Percentiles rank a stretch among this genome's conserved stretches.
phyloP scores from a whole-genome alignment of 805 yeast species.

The Candida xiaguanensis region DNA sequence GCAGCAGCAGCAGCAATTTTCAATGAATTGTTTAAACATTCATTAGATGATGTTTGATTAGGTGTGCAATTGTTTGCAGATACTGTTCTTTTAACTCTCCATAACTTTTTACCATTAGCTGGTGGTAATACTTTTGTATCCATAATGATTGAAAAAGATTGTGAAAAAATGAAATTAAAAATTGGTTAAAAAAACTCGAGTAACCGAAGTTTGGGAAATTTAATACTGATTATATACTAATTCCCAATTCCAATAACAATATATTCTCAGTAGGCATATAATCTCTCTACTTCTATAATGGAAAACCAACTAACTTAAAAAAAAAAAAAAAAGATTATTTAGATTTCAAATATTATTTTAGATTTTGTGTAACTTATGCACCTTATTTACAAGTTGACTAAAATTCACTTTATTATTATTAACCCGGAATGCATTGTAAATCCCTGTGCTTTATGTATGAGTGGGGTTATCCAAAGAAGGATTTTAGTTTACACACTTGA shows the following conservation, averaged over 20 bases:
- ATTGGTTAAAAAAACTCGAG: no score
- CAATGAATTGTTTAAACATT: conserved; percentile 42
- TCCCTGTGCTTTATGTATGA: not conserved
- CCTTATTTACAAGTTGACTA: not conserved
- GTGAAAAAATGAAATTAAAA: not conserved
- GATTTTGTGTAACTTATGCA: conserved; percentile 1
- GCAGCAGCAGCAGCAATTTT: conserved; percentile 38
- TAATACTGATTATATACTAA: not conserved
- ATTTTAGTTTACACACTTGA: not conserved
- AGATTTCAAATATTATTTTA: no score
- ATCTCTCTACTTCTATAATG: no score
- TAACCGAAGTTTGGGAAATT: no score
- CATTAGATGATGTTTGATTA: conserved; percentile 14
- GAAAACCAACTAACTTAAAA: no score
- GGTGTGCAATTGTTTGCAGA: conserved; percentile 6
- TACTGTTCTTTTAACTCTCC: conserved; percentile 38
- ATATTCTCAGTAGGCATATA: no score
- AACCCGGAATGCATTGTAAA: conserved; percentile 1
- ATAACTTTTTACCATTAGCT: conserved; percentile 42
- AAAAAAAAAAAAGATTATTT: no score
- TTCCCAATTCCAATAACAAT: not conserved
- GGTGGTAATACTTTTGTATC: conserved; percentile 28
- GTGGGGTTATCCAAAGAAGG: not conserved
- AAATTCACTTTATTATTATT: no score
- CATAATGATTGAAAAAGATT: not conserved